Evolutionary conservation across 306 rosid species (phyloP).

Genomic region (Corylus heterophylla): DNA sequence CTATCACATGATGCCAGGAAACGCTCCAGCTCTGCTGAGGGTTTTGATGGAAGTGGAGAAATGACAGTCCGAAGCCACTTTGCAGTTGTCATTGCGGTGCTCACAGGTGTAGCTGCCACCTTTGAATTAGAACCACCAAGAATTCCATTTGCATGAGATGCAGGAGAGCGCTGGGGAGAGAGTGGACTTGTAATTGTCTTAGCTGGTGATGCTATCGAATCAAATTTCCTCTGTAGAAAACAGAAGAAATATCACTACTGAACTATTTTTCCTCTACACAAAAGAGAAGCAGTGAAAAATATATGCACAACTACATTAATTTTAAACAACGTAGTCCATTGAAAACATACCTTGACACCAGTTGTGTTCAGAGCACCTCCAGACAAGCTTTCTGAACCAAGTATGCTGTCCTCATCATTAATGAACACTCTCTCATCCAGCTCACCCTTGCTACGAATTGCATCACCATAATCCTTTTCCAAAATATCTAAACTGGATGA

Average conservation of each 20-base stretch:
- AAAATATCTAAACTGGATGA: constrained; percentile 59
- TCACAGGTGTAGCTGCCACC: constrained; percentile 90
- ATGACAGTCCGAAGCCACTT: constrained; percentile 97
- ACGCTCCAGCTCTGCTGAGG: constrained; percentile 77
- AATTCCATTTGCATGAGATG: constrained; percentile 59
- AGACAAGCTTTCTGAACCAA: constrained; percentile 79
- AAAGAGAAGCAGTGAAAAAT: neutral
- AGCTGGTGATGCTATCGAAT: constrained; percentile 72
- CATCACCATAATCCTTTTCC: constrained; percentile 75
- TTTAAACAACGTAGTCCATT: constrained; percentile 5
- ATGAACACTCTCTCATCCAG: constrained; percentile 90
- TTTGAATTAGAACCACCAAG: constrained; percentile 49
- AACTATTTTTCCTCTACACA: constrained; percentile 13
- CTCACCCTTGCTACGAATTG: constrained; percentile 66
- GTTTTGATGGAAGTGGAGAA: constrained; percentile 80
- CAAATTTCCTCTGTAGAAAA: constrained; percentile 69
- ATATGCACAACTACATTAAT: neutral
- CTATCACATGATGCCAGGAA: constrained; percentile 83
- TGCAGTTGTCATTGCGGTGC: constrained; percentile 99
- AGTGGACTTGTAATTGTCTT: constrained; percentile 76
- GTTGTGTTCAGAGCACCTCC: constrained; percentile 57
- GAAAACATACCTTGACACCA: constrained; percentile 76
- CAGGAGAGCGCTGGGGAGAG: constrained; percentile 90
- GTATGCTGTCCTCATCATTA: constrained; percentile 80
- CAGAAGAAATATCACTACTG: constrained; percentile 22